Evolutionary conservation across 1,284 basidiomycete genomes (phyloP).

Genomic region (Puccinia polysora): DNA sequence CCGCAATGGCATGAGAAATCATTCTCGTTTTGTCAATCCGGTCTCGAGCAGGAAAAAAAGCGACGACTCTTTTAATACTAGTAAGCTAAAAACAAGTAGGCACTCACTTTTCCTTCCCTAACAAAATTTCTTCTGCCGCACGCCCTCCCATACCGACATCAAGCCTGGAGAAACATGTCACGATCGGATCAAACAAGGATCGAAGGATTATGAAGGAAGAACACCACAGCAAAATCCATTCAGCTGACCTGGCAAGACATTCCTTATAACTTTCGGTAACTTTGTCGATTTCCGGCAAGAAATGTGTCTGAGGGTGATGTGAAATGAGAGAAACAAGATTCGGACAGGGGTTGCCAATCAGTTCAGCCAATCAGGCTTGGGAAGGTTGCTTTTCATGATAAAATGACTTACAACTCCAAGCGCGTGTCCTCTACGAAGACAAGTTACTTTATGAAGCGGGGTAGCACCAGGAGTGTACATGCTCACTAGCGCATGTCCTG

Average conservation of each 20-base stretch:
- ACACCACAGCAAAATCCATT: slow-evolving; percentile 54
- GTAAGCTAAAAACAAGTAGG: neutral
- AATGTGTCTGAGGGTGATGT: slow-evolving; percentile 59
- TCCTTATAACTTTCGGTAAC: slow-evolving; percentile 50
- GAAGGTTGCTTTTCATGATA: too few relatives aligned
- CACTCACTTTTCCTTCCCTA: slow-evolving; percentile 77
- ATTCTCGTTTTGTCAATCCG: too few relatives aligned
- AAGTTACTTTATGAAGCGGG: slow-evolving; percentile 92
- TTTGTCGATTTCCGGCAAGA: slow-evolving; percentile 74
- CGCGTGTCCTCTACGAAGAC: slow-evolving; percentile 85
- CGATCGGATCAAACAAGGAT: neutral
- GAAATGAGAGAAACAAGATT: neutral
- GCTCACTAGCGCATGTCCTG: slow-evolving; percentile 84
- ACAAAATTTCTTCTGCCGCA: slow-evolving; percentile 86
- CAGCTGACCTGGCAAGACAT: slow-evolving; percentile 31
- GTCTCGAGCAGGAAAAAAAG: too few relatives aligned
- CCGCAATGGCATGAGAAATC: too few relatives aligned
- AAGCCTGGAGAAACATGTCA: slow-evolving; percentile 56
- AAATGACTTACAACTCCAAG: slow-evolving; percentile 70
- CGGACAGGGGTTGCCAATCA: neutral
- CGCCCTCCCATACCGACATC: slow-evolving; percentile 89
- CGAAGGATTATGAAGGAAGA: slow-evolving; percentile 53
- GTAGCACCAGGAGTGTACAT: slow-evolving; percentile 86
- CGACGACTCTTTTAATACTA: too few relatives aligned
- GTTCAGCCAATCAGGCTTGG: too few relatives aligned